These are phyloP conservation scores for Zygoascus flipseniorum DNA, from an alignment of 805 yeast genomes.

Conservation along the genomic window DNA sequence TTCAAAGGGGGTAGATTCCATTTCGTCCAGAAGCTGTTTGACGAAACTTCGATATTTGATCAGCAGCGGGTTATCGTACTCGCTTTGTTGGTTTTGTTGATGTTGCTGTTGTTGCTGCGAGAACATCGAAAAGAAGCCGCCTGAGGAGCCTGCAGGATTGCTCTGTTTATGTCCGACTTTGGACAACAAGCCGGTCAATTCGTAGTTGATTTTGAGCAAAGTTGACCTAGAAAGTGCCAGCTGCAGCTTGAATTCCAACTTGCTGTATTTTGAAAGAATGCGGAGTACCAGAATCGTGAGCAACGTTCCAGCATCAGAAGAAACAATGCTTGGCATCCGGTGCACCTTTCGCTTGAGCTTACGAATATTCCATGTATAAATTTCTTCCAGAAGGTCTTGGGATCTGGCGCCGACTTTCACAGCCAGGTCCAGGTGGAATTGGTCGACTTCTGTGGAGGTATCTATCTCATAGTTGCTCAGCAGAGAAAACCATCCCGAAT, in stretches of 20 bases:
- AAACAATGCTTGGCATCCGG: conserved; percentile 2
- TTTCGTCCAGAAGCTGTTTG: conserved; percentile 19
- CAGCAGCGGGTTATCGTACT: conserved; percentile 14
- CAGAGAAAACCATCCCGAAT: conserved; percentile 24
- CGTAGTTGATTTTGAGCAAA: conserved; percentile 25
- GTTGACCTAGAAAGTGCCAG: conserved; percentile 25
- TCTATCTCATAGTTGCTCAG: conserved; percentile 22
- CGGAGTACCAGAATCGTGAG: conserved; percentile 25
- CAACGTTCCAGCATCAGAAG: conserved; percentile 23
- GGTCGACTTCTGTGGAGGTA: conserved; percentile 17
- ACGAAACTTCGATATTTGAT: conserved; percentile 23
- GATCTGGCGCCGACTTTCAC: conserved; percentile 18
- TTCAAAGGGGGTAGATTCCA: conserved; percentile 22
- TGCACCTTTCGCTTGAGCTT: conserved; percentile 21
- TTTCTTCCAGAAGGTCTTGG: conserved; percentile 16
- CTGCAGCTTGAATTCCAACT: conserved; percentile 23
- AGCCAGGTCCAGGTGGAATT: conserved; percentile 23
- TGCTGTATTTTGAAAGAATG: conserved; percentile 17
- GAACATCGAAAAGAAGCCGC: neutral
- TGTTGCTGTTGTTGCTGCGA: neutral
- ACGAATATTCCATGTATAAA: conserved; percentile 23
- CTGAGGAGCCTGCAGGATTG: neutral
- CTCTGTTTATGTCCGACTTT: neutral
- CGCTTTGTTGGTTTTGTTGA: neutral
- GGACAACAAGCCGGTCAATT: conserved; percentile 17